Evolutionary conservation across 164 flowering plant species (phyloP), one percentile per base, ranked within the genome.

Genomic region (grape (Vitis vinifera)): DNA sequence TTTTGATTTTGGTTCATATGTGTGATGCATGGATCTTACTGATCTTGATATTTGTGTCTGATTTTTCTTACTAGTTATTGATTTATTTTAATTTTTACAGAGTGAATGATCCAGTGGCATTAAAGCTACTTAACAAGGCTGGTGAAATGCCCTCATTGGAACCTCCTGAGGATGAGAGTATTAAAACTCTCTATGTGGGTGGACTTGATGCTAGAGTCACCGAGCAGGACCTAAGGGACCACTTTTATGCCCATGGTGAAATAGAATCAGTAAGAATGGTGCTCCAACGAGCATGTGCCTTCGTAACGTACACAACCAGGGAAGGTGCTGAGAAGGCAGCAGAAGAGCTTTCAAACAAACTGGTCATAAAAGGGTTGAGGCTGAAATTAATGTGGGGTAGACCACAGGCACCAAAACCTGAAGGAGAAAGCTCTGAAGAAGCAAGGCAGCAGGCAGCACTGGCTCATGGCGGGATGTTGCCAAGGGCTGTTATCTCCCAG

Each of bases 321-420:
- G 98, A 94, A 82, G 98, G 84, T 65, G 95, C 98, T 8, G 97
- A 92, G 78, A 94, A 87, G 77, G 99, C 99, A 52, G 98, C 98
- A 8, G 95, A 90, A 68, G 97, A 94, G 76, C 97, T 94, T 49
- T 85, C 95, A 12, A 91, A 94, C 80, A 92, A 89, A 69, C 90
- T 94, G 16, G 98, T 94, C 30, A 79, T 94, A 29, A 92, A 89
- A 71, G 97, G 98, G 31, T 62, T 89, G 66, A 78, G 98, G 75
- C 72, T 94, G 77, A 94, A 94, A 79, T 86, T 94, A 9, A 86
- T 88, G 85, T 94, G 98, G 98, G 98, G 97, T 47, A 84, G 81
- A 66, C 97, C 97, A 2, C 98, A 94, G 77, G 89, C 85, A 30
- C 90, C 90, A n/a, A 94, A 80, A 59, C 88, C 84, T 0, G 97